Conservation (phyloP, 331 rosid genomes). For the Malus hybrid region DNA sequence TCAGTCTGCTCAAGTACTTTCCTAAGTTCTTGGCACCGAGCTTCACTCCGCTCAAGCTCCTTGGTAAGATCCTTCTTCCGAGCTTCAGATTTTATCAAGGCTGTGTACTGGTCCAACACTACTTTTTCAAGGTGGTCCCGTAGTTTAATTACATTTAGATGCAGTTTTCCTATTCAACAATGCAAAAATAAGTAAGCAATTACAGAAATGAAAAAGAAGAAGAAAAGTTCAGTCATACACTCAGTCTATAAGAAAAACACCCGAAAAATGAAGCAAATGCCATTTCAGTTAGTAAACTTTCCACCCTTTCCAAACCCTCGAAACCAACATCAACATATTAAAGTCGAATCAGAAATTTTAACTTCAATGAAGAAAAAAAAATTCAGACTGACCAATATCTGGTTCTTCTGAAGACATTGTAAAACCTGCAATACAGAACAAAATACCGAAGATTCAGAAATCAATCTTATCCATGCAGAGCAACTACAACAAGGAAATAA, state of each 20-base stretch:
- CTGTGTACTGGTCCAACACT: too few relatives aligned
- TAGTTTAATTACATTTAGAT: too few relatives aligned
- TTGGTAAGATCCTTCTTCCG: constrained; percentile 15
- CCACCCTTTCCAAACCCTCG: background rate
- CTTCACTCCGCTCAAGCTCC: constrained; percentile 10
- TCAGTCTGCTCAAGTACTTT: constrained; percentile 16
- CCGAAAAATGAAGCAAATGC: too few relatives aligned
- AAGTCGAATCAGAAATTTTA: too few relatives aligned
- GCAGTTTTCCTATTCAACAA: too few relatives aligned
- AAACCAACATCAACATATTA: background rate
- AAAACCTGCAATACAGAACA: constrained; percentile 22
- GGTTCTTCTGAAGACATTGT: constrained; percentile 32
- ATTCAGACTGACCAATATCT: constrained; percentile 19
- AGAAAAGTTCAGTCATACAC: too few relatives aligned
- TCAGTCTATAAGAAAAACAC: too few relatives aligned
- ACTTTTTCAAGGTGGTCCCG: too few relatives aligned
- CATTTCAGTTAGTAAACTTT: too few relatives aligned
- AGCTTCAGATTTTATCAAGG: too few relatives aligned
- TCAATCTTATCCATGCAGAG: background rate
- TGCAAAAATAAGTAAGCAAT: too few relatives aligned
- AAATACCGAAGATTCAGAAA: background rate
- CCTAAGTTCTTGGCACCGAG: constrained; percentile 18
- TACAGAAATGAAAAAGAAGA: too few relatives aligned
- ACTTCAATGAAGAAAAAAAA: background rate
- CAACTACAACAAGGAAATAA: background rate